These are phyloP conservation scores for Panus rudis DNA, from an alignment of 768 basidiomycete genomes.

Conservation along the genomic window DNA sequence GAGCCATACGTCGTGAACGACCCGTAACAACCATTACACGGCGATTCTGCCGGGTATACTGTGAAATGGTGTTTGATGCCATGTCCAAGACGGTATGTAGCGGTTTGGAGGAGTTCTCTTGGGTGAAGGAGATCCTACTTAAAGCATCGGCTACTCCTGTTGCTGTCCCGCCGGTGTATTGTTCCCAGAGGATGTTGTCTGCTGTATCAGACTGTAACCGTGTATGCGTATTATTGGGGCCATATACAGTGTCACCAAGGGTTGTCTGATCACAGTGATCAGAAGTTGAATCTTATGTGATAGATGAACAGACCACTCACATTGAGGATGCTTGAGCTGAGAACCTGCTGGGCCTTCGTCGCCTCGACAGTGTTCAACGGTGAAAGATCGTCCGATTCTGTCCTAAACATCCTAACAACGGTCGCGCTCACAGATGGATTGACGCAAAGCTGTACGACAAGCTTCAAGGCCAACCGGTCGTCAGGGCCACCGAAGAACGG, in stretches of 20 bases:
- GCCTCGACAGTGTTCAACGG: conserved; percentile 25
- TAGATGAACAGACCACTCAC: conserved; percentile 17
- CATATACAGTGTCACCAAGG: conserved; percentile 70
- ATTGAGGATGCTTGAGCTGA: conserved; percentile 22
- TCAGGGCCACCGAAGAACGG: conserved; percentile 96
- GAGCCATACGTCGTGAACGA: conserved; percentile 64
- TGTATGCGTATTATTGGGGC: conserved; percentile 52
- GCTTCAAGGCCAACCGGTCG: conserved; percentile 76
- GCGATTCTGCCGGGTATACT: too few relatives aligned
- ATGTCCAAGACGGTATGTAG: conserved; percentile 49
- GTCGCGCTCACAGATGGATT: conserved; percentile 64
- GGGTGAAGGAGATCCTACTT: conserved; percentile 57
- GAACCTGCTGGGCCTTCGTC: conserved; percentile 14
- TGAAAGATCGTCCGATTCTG: conserved; percentile 27
- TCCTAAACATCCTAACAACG: conserved; percentile 54
- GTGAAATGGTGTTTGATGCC: conserved; percentile 27
- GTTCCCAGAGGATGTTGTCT: conserved; percentile 17
- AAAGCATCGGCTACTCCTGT: conserved; percentile 35
- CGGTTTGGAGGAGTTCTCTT: conserved; percentile 41
- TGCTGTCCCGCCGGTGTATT: not conserved
- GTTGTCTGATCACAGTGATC: conserved; percentile 30
- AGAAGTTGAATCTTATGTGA: not conserved
- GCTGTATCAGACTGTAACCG: conserved; percentile 64
- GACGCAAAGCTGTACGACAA: conserved; percentile 75
- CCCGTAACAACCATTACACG: conserved; percentile 53